Conservation (phyloP, 2,329 filamentous ascomycete genomes). For the Pyrenophora graminea region DNA sequence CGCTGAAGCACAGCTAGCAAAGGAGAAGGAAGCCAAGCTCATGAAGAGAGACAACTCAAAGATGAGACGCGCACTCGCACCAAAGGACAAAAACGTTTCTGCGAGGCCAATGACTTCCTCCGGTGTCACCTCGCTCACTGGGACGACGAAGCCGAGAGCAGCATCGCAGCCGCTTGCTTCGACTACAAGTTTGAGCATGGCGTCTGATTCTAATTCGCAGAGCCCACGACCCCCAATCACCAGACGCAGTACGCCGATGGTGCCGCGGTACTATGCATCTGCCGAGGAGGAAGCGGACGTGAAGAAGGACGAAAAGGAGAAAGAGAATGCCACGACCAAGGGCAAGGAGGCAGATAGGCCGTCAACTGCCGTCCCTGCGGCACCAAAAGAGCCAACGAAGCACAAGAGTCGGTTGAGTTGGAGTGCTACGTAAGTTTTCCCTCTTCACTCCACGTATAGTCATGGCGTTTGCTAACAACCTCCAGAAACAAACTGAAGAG, state of each 20-base stretch:
- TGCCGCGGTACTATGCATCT: background rate
- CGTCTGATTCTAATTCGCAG: background rate
- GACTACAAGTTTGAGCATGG: background rate
- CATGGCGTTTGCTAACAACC: background rate
- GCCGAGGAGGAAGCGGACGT: too few species aligned
- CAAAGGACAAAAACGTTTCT: constrained; percentile 7
- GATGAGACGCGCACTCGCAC: constrained; percentile 4
- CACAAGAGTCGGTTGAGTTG: constrained; percentile 24
- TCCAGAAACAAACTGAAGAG: constrained; percentile 22
- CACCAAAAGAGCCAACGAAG: constrained; percentile 1
- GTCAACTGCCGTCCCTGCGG: constrained; percentile 2
- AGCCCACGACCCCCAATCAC: background rate
- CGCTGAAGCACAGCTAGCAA: background rate
- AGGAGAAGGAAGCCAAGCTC: background rate
- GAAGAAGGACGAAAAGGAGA: too few species aligned
- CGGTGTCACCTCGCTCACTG: background rate
- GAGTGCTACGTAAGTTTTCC: constrained; percentile 28
- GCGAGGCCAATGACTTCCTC: constrained; percentile 8
- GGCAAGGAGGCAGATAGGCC: background rate
- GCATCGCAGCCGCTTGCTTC: too few species aligned
- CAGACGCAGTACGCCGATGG: background rate
- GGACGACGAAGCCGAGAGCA: too few species aligned
- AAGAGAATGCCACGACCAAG: too few species aligned
- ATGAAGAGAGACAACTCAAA: background rate
- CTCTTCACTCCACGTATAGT: background rate